A percentile compares a stretch with the other conserved stretches of the same genome.
Evolutionary conservation across 768 basidiomycete genomes (phyloP).

Genomic region (Suillus sp.): DNA sequence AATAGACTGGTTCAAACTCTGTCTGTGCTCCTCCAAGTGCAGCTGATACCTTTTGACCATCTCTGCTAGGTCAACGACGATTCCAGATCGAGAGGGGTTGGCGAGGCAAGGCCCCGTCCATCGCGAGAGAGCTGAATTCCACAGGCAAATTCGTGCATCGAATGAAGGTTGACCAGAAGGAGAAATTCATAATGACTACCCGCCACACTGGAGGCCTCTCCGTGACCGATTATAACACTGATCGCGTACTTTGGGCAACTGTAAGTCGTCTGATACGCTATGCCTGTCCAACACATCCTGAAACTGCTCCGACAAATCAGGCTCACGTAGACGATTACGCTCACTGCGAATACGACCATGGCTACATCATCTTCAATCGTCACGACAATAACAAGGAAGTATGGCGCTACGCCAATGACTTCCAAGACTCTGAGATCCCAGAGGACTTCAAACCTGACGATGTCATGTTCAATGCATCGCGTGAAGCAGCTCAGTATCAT

Average conservation of each 20-base stretch:
- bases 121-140: constrained; percentile 35
- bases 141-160: constrained; percentile 56
- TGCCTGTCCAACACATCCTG: background rate
- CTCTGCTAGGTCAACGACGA: constrained; percentile 46
- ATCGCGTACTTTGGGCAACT: constrained; percentile 57
- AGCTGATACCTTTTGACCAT: constrained; percentile 17
- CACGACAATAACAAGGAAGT: constrained; percentile 61
- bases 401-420: constrained; percentile 55
- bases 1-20: constrained; percentile 58
- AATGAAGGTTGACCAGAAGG: constrained; percentile 72
- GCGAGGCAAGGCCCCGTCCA: constrained; percentile 52
- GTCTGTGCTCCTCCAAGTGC: constrained; percentile 36
- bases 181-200: constrained; percentile 62
- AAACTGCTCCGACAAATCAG: constrained; percentile 15
- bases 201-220: constrained; percentile 53
- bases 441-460: constrained; percentile 37
- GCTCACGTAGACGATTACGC: constrained; percentile 40
- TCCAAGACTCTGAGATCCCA: constrained; percentile 25
- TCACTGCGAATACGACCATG: constrained; percentile 73
- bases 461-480: constrained; percentile 27
- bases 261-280: background rate
- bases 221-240: constrained; percentile 56
- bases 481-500: constrained; percentile 22
- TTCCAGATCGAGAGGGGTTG: constrained; percentile 52
- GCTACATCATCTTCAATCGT: constrained; percentile 73